Evolutionary conservation across 139 green algal genomes (phyloP), one percentile per base, ranked within the genome.

Genomic region (Chlamydomonas schloesseri): DNA sequence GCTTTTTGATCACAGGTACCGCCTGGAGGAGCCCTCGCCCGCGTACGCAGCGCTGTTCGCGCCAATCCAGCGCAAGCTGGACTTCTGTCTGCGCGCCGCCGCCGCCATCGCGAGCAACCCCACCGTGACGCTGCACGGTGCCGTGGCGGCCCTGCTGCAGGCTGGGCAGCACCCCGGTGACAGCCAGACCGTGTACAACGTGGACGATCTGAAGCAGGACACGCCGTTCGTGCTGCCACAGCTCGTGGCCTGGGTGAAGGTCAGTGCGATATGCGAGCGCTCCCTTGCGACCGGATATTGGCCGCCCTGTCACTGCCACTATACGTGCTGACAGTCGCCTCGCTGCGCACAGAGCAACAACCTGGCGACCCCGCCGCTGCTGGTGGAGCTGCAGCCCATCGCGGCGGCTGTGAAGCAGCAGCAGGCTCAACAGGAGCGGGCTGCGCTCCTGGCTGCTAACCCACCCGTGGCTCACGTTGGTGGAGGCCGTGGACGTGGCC

Each of bases 1-100:
- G n/a, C n/a, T n/a, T n/a, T n/a, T n/a, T n/a, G n/a, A 76, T 58
- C 15, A 8, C 55, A 86, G 80, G 80, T 86, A 71, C 50, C 64
- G 64, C 50, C 34, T 86, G 21, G 23, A 68, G 33, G 62, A 57
- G 21, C 80, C 80, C 2, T 36, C 80, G 31, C 17, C 50, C 26
- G 68, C 13, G 10, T 86, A 86, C 8, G 67, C 29, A 10, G 31
- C 23, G 0, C 13, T 58, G 1, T 77, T 71, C 47, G 68, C 26
- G 13, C 50, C 68, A 0, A 58, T 71, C 3, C 80, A 86, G 67
- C 67, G 80, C 13, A 77, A 70, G 33, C 31, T 78, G 3, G 80
- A 86, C 26, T 57, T 86, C 26, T 69, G 50, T 33, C 50, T 86
- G 14, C 80, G 80, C 33, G 80, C 67, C 68, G 46, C 67, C 3